phyloP scores from a whole-genome alignment of 2,329 filamentous ascomycete species.

The Pyricularia sp. region DNA sequence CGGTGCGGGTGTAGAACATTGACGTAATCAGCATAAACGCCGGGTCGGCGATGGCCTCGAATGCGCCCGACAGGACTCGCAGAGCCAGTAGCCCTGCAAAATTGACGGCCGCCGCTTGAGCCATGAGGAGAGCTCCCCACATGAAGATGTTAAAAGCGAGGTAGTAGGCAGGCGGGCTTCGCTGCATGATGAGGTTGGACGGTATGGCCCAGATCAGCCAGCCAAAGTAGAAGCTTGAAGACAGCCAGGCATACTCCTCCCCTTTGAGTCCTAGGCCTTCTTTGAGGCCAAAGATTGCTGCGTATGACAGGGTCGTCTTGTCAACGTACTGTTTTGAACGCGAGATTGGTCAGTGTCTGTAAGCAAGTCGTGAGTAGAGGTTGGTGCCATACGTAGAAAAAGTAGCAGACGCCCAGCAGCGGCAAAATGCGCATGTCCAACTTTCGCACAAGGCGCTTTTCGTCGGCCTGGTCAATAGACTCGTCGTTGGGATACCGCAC shows the following conservation, averaged over 20 bases:
- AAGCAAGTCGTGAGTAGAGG: too few species aligned
- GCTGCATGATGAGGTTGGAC: conserved; percentile 21
- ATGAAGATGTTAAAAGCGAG: conserved; percentile 41
- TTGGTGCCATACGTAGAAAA: conserved; percentile 24
- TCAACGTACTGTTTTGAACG: conserved; percentile 15
- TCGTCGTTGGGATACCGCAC: conserved; percentile 26
- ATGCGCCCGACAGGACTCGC: conserved; percentile 52
- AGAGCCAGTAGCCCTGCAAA: conserved; percentile 46
- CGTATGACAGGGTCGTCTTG: conserved; percentile 50
- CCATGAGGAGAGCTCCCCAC: conserved; percentile 37
- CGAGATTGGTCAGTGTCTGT: not conserved
- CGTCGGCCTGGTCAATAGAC: conserved; percentile 22
- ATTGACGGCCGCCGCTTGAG: conserved; percentile 44
- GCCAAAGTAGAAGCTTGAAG: conserved; percentile 43
- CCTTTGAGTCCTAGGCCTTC: conserved; percentile 48
- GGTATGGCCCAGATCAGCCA: conserved; percentile 21
- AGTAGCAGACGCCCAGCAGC: conserved; percentile 28
- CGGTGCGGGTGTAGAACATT: conserved; percentile 55
- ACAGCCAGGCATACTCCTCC: conserved; percentile 47
- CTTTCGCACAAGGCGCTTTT: conserved; percentile 24
- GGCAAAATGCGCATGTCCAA: conserved; percentile 27
- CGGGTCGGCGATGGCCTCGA: conserved; percentile 43
- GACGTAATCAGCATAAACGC: conserved; percentile 54
- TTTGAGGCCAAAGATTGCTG: conserved; percentile 54
- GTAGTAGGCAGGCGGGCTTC: conserved; percentile 24